phyloP scores from a whole-genome alignment of 331 rosid genomes.

The Spiraea crenata region DNA sequence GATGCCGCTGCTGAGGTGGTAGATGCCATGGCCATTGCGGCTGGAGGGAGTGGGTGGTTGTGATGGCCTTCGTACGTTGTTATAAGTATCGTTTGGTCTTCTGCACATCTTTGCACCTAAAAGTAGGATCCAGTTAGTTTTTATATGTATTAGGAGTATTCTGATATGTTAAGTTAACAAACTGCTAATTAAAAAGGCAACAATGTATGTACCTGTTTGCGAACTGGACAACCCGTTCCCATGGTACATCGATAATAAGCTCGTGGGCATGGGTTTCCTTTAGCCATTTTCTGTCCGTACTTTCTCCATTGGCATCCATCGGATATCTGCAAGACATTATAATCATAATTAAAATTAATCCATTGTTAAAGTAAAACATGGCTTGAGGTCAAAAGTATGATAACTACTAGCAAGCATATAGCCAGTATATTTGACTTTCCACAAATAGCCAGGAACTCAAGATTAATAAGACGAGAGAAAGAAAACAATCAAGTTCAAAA shows the following conservation, averaged over 20 bases:
- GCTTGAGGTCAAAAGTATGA: background rate
- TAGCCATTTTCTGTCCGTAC: slow-evolving; percentile 84
- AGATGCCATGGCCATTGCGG: slow-evolving; percentile 53
- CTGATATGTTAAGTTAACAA: background rate
- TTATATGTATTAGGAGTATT: background rate
- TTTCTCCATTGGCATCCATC: slow-evolving; percentile 93
- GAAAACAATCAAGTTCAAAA: no score
- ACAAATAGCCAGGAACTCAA: background rate
- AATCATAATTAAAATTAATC: background rate
- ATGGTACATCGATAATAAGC: slow-evolving; percentile 84
- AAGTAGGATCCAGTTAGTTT: background rate
- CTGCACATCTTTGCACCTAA: slow-evolving; percentile 49
- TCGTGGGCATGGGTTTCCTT: slow-evolving; percentile 78
- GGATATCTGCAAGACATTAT: slow-evolving; percentile 36
- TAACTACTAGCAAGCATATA: background rate
- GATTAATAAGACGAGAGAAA: background rate
- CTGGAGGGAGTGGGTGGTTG: slow-evolving; percentile 55
- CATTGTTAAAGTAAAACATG: background rate
- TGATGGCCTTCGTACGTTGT: slow-evolving; percentile 72
- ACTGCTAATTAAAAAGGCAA: background rate
- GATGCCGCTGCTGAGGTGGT: slow-evolving; percentile 72
- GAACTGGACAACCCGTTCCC: slow-evolving; percentile 61
- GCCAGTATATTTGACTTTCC: background rate
- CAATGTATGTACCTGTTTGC: slow-evolving; percentile 55
- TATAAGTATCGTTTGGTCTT: slow-evolving; percentile 45